Conservation (phyloP, 169 alveolate species). For the Cryptosporidium xiaoi region DNA sequence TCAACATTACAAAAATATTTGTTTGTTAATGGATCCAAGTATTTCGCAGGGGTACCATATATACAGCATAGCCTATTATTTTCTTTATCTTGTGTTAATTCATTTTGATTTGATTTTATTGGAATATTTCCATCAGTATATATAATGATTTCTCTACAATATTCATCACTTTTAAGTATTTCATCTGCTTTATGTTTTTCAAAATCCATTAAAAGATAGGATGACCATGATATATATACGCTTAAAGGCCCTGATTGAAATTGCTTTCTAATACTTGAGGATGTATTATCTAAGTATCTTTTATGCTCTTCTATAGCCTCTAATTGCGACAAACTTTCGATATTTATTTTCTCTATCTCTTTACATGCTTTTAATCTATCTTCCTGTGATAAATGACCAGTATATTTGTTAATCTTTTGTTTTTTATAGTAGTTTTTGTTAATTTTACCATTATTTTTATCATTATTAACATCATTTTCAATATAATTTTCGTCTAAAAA, state of each 20-base stretch:
- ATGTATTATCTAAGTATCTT: conserved; percentile 53
- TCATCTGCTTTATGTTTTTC: conserved; percentile 49
- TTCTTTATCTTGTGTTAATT: neutral
- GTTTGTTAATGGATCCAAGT: conserved; percentile 59
- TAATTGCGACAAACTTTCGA: conserved; percentile 38
- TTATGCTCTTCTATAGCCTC: conserved; percentile 67
- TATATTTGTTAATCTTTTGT: neutral
- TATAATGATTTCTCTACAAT: conserved; percentile 55
- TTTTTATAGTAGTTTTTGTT: neutral
- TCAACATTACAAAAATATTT: conserved; percentile 53
- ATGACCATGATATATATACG: conserved; percentile 64
- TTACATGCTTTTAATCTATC: conserved; percentile 47
- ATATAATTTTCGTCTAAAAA: no score
- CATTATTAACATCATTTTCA: no score
- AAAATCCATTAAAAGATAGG: conserved; percentile 68
- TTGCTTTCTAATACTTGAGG: conserved; percentile 62
- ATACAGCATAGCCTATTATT: conserved; percentile 1
- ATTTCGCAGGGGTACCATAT: conserved; percentile 44
- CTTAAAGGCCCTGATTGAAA: conserved; percentile 49
- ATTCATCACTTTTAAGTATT: conserved; percentile 33
- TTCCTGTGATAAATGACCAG: conserved; percentile 39
- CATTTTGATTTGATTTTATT: neutral
- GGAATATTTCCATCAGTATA: conserved; percentile 67
- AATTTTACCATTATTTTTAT: no score
- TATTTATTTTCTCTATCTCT: conserved; percentile 51